phyloP scores from a whole-genome alignment of 345 rosid genomes.

The Durio zibethinus region DNA sequence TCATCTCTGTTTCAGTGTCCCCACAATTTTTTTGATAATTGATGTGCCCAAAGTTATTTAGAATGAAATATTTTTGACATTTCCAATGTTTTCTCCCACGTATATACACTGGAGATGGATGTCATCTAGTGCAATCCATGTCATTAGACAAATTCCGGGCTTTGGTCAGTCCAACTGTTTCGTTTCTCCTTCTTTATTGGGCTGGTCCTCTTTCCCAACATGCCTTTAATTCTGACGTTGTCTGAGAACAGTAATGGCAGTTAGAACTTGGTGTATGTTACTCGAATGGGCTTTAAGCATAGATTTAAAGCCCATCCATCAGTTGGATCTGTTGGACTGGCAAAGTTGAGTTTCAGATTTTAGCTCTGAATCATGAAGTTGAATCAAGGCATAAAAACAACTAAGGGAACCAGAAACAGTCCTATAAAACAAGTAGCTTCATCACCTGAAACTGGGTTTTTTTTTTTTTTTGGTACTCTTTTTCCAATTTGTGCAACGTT shows the following conservation, averaged over 20 bases:
- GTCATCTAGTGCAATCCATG: not conserved
- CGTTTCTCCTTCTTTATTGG: not conserved
- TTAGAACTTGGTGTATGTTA: too few relatives aligned
- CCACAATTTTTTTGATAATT: not conserved
- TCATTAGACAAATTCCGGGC: not conserved
- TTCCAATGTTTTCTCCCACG: too few relatives aligned
- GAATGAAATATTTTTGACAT: too few relatives aligned
- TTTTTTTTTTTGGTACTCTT: too few relatives aligned
- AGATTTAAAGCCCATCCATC: not conserved
- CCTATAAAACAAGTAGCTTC: conserved; percentile 3
- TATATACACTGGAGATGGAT: not conserved
- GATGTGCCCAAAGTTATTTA: not conserved
- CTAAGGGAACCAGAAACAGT: not conserved
- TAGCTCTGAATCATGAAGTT: not conserved
- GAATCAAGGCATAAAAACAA: not conserved
- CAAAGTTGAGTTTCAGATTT: not conserved
- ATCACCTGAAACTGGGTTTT: not conserved
- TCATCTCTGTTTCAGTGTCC: not conserved
- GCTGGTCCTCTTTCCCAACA: not conserved
- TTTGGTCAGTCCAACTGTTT: not conserved
- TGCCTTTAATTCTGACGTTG: too few relatives aligned
- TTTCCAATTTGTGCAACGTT: conserved; percentile 11
- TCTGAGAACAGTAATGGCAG: too few relatives aligned
- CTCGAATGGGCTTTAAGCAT: not conserved
- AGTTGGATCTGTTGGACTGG: not conserved